Evolutionary conservation across 2,329 filamentous ascomycete genomes (phyloP), one percentile per base, ranked within the genome.

Genomic region (Phyllachora maydis): DNA sequence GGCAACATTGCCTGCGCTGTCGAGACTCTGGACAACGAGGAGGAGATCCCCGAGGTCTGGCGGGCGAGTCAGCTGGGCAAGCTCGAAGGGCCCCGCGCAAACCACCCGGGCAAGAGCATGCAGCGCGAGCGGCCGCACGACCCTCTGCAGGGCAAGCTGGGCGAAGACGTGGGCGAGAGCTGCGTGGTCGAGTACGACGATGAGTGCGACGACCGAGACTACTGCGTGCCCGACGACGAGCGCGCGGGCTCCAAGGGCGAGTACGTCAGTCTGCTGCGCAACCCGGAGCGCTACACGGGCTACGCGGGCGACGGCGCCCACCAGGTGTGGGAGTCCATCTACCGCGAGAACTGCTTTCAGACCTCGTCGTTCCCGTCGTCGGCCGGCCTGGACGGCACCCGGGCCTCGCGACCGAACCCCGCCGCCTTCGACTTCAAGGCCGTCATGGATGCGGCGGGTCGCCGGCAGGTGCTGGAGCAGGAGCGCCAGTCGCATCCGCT

Each of bases 101-200:
- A 72, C 30, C 88, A 98, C 43, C 88, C 88, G 0, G 75, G 71
- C 4, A 75, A 66, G 44, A 66, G 65, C 33, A 59, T 72, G 28
- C 79, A 83, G 40, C 58, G 59, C 37, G 70, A 82, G 42, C 56
- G 72, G 23, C 70, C 68, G 3, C 50, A 75, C 35, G 62, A 66
- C 27, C 88, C 88, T 11, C 53, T 95, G 5, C 69, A 81, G 36
- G 85, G 85, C 10, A 62, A 71, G 37, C 51, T 98, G 6, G 88
- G 88, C 22, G 79, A 83, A 24, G 56, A 73, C 26, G 85, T 93
- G 0, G 82, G 79, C 24, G 88, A 98, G 54, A 92, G 79, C 46
- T 98, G 88, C 44, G 82, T 98, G 21, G 73, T 95, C 11, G 88
- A 98, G 51, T 91, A 91, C 42, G 85, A 95, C 39, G 85, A 93